Base-by-base conservation (phyloP, 257 asterid genomes). In the Salvia miltiorrhiza region DNA sequence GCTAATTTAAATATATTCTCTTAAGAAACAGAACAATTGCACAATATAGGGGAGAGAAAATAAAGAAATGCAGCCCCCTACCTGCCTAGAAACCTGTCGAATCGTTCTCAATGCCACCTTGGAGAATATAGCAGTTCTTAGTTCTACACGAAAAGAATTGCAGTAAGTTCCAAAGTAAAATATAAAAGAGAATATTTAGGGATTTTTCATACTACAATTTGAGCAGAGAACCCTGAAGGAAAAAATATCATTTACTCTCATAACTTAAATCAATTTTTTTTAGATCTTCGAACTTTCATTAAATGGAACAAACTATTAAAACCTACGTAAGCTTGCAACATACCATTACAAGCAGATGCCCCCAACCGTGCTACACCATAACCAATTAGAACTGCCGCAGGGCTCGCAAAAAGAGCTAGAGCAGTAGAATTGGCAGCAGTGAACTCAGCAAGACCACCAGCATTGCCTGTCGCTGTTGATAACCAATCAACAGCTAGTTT, bases 401-500 rank as follows among this genome's bases (percentile, higher is more conserved):
- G 99, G 78, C 84, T 91, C 67, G 72, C 97, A 76, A 94, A 89
- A 72, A 94, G 75, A 33, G 97, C 95, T 67, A 94, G 63, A 48
- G 71, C 70, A 53, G 95, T 86, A 50, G 99, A 80, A 80, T 94
- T 94, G 57, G 95, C 90, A 69, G 93, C 82, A 58, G 85, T 80
- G 69, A 94, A 94, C 79, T 83, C 91, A 4, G 97, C 86, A 73
- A 94, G 88, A 65, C 90, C 74, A 61, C 79, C 78, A 9, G 99
- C 83, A 76, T 81, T 89, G 65, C 97, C 96, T 2, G 96, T 73
- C 33, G 86, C 82, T 21, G 93, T 79, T 48, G 96, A 78, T 66
- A 94, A 75, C 96, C 96, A 89, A 76, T 94, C 99, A 76, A 94
- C 95, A n/a, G 99, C 91, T 40, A 91, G 83, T 86, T 94, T 94